Conservation (phyloP, 257 asterid species). For the Gynochthodes officinalis region DNA sequence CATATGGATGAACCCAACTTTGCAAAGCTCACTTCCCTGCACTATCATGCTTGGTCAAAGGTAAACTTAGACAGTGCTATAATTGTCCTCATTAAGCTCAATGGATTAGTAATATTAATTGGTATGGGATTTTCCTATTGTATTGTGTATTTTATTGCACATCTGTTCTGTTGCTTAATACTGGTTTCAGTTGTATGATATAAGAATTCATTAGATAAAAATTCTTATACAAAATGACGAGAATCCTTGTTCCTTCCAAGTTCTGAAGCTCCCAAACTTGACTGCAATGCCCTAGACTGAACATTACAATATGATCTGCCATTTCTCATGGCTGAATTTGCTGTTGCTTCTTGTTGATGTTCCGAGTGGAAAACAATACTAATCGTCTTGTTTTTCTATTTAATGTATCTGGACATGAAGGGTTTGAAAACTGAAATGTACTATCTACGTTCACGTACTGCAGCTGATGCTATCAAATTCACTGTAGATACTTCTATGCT, state of each 20-base stretch:
- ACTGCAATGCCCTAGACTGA: background rate
- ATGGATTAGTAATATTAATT: background rate
- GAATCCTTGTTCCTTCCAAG: background rate
- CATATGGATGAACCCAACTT: conserved; percentile 93
- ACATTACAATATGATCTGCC: background rate
- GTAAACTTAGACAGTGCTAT: conserved; percentile 26
- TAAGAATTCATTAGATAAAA: background rate
- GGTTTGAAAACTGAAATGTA: conserved; percentile 98
- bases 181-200: background rate
- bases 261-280: background rate
- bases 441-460: conserved; percentile 85
- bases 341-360: background rate
- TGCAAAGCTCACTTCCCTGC: conserved; percentile 87
- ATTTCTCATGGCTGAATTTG: background rate
- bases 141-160: background rate
- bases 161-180: background rate
- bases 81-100: background rate
- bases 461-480: conserved; percentile 93
- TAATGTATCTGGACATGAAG: conserved; percentile 31
- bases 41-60: conserved; percentile 84
- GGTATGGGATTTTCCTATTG: too few relatives aligned
- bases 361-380: background rate
- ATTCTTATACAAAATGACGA: background rate
- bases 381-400: background rate
- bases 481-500: conserved; percentile 80